These are phyloP conservation scores for Plectosphaerella cucumerina DNA, from an alignment of 2,329 filamentous ascomycete genomes.

Conservation along the genomic window DNA sequence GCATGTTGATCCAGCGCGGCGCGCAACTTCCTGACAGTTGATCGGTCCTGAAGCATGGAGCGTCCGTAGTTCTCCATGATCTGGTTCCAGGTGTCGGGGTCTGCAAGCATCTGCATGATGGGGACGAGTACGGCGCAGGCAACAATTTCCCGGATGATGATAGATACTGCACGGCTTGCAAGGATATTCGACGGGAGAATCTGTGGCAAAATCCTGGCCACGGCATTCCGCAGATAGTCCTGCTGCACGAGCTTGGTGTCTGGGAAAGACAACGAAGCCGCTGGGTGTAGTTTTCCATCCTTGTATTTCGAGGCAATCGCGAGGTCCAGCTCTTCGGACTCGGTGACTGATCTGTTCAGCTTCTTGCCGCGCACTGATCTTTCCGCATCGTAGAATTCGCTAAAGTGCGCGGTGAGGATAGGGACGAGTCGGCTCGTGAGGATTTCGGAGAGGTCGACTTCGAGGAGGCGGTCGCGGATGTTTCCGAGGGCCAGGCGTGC, in stretches of 20 bases:
- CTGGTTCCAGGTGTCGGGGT: slow-evolving; percentile 98
- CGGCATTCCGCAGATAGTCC: slow-evolving; percentile 76
- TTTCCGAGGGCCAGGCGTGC: slow-evolving; percentile 69
- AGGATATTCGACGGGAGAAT: slow-evolving; percentile 71
- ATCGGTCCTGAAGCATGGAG: slow-evolving; percentile 87
- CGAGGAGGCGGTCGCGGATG: slow-evolving; percentile 67
- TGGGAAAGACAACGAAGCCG: slow-evolving; percentile 76
- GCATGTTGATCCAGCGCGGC: slow-evolving; percentile 93
- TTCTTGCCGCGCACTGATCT: slow-evolving; percentile 80
- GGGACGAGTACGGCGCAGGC: slow-evolving; percentile 86
- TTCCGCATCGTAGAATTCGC: slow-evolving; percentile 88
- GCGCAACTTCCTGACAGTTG: slow-evolving; percentile 86
- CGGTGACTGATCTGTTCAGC: slow-evolving; percentile 83
- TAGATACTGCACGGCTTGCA: slow-evolving; percentile 74
- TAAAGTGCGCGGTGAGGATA: slow-evolving; percentile 82
- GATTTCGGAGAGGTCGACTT: slow-evolving; percentile 79
- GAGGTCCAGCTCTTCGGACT: slow-evolving; percentile 92
- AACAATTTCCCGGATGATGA: slow-evolving; percentile 84
- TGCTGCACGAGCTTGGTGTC: slow-evolving; percentile 84
- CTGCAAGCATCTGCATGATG: slow-evolving; percentile 72
- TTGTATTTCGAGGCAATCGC: slow-evolving; percentile 94
- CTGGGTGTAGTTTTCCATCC: slow-evolving; percentile 82
- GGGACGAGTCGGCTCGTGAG: slow-evolving; percentile 80
- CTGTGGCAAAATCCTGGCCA: slow-evolving; percentile 66
- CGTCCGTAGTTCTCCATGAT: slow-evolving; percentile 86